Conservation (phyloP, 1,284 basidiomycete species). For the Rhizoctonia solani region DNA sequence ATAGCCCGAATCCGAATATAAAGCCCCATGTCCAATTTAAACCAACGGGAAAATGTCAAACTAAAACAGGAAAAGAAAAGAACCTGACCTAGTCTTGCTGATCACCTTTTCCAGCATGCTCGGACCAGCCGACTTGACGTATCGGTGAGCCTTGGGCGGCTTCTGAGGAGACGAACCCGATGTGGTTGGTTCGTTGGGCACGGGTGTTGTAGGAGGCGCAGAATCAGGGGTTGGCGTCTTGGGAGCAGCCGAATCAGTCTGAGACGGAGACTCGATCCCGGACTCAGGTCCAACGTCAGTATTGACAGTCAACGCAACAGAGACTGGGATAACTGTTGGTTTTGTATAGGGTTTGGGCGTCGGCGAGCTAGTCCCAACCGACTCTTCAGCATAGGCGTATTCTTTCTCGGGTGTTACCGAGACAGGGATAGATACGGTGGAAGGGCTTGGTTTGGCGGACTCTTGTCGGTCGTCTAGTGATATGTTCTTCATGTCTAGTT, state of each 20-base stretch:
- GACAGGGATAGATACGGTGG: not conserved
- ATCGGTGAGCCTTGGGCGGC: not conserved
- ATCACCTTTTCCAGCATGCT: constrained; percentile 73
- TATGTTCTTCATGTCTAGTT: constrained; percentile 40
- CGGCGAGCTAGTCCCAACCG: not conserved
- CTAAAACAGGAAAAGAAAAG: not conserved
- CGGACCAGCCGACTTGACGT: constrained; percentile 51
- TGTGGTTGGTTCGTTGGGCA: no score
- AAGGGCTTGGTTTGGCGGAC: not conserved
- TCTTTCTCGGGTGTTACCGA: not conserved
- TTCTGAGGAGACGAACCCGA: constrained; percentile 13
- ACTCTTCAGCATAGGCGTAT: constrained; percentile 10
- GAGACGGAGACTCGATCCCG: not conserved
- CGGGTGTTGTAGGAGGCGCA: no score
- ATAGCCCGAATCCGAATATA: no score
- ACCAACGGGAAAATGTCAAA: no score
- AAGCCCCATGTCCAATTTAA: no score
- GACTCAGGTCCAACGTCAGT: not conserved
- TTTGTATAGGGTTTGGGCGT: constrained; percentile 13
- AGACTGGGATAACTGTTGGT: constrained; percentile 26
- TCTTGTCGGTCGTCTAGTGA: not conserved
- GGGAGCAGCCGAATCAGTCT: not conserved
- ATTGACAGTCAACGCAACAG: constrained; percentile 20
- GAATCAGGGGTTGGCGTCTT: constrained; percentile 1
- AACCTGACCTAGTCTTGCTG: constrained; percentile 58